phyloP scores from a whole-genome alignment of 1,139 yeast species.

The Sugiyamaella sp. region DNA sequence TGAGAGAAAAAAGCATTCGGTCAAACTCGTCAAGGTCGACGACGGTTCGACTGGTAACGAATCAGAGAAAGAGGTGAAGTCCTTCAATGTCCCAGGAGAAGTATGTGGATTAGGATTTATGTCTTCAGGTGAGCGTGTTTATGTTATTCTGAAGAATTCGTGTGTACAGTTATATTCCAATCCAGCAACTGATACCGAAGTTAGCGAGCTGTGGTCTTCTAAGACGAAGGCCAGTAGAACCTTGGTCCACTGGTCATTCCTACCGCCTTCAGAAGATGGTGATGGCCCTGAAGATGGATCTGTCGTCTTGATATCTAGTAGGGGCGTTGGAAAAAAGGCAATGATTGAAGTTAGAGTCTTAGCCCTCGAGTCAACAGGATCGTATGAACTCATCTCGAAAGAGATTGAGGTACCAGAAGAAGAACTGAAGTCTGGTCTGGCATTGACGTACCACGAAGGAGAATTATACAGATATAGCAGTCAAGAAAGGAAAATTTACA shows the following conservation, averaged over 20 bases:
- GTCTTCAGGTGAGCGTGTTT: slow-evolving; percentile 21
- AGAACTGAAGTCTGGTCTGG: slow-evolving; percentile 20
- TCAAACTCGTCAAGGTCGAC: slow-evolving; percentile 28
- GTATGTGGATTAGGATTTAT: slow-evolving; percentile 10
- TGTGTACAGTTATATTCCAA: slow-evolving; percentile 27
- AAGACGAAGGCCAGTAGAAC: slow-evolving; percentile 29
- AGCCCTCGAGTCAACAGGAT: slow-evolving; percentile 28
- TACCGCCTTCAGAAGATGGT: slow-evolving; percentile 22
- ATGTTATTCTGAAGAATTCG: slow-evolving; percentile 29
- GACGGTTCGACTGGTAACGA: slow-evolving; percentile 17
- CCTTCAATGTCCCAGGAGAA: slow-evolving; percentile 10
- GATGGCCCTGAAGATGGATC: slow-evolving; percentile 33
- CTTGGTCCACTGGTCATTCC: slow-evolving; percentile 27
- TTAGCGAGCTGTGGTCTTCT: slow-evolving; percentile 27
- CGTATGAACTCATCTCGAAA: slow-evolving; percentile 26
- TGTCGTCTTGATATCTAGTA: slow-evolving; percentile 29
- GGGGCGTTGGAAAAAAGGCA: slow-evolving; percentile 28
- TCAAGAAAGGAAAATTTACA: slow-evolving; percentile 18
- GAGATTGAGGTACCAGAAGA: slow-evolving; percentile 26
- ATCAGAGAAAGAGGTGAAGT: neutral
- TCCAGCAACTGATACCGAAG: slow-evolving; percentile 14
- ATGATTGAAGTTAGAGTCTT: slow-evolving; percentile 29
- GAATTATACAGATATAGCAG: slow-evolving; percentile 29
- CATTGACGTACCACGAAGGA: slow-evolving; percentile 31
- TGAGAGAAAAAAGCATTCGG: slow-evolving; percentile 36